phyloP scores from a whole-genome alignment of 2,329 filamentous ascomycete genomes.

The Arthrocladium fulminans region DNA sequence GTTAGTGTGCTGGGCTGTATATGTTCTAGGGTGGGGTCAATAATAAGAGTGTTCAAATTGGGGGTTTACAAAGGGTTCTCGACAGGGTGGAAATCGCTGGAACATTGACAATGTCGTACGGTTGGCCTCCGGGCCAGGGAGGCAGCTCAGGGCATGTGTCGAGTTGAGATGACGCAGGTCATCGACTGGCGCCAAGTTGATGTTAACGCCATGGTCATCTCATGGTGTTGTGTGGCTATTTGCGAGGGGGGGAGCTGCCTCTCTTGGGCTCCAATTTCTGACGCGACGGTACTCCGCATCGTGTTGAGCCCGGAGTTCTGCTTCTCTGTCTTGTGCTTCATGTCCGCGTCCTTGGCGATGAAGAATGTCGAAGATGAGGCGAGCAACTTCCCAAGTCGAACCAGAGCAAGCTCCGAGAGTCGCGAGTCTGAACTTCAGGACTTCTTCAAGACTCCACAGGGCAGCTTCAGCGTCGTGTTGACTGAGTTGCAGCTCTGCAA shows the following conservation, averaged over 20 bases:
- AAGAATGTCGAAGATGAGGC: not conserved
- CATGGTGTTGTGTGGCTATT: no score
- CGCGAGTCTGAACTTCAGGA: not conserved
- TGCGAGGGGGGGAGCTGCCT: not conserved
- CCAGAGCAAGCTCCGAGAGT: not conserved
- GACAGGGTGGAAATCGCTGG: no score
- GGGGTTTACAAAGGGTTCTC: no score
- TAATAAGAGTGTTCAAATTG: no score
- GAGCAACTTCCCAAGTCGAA: not conserved
- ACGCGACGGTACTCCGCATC: not conserved
- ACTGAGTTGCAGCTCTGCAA: slow-evolving; percentile 1
- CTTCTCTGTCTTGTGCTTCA: not conserved
- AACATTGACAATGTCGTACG: no score
- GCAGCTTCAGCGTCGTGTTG: not conserved
- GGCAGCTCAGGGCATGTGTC: no score
- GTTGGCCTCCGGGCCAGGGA: no score
- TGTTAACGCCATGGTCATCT: not conserved
- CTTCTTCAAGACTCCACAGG: not conserved
- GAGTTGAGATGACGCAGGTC: no score
- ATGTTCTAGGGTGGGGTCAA: not conserved
- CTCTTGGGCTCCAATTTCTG: not conserved
- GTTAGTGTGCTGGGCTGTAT: not conserved
- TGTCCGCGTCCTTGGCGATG: not conserved
- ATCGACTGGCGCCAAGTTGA: no score
- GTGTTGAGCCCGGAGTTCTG: not conserved